Evolutionary conservation across 805 yeast species (phyloP), one percentile per base, ranked within the genome.

Genomic region (Candida ulmi): DNA sequence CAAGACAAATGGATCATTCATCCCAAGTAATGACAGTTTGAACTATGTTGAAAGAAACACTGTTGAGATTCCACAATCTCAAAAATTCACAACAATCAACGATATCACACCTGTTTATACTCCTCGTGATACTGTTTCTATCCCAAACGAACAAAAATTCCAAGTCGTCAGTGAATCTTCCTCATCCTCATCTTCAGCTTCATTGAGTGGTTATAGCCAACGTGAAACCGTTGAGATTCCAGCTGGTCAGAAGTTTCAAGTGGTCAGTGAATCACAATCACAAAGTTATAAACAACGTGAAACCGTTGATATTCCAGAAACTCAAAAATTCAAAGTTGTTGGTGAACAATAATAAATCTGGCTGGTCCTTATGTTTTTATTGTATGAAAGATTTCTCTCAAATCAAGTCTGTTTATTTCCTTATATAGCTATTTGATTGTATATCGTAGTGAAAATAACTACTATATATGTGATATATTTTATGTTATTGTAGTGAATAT

Each of bases 121-220:
- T 11, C 32, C 26, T 7, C 21, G 36, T 18, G 23, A 34, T 12
- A 16, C 33, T 3, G 27, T 32, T 18, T 5, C 15, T 13, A 18
- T 31, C 36, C 23, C 45, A 35, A n/a, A 16, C 30, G 23, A 36
- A 25, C 35, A 42, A 30, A 23, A 43, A 38, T n/a, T 21, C 39
- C 9, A 26, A 23, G 35, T 33, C 27, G 24, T 11, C 9, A 21
- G 24, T 21, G 24, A 21, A 23, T 17, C 19, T n/a, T n/a, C n/a
- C n/a, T n/a, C n/a, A 17, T 8, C n/a, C 13, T 8, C 30, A 30
- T 12, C 9, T 18, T 25, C 27, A 30, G 25, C n/a, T n/a, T n/a
- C n/a, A n/a, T n/a, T n/a, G n/a, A n/a, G n/a, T 6, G 24, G 6
- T 4, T 32, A 41, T 30, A 33, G 41, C 8, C 32, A 30, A 11